These are phyloP conservation scores for Fagopyrum esculentum DNA, from an alignment of 148 eudicot genomes.

Conservation along the genomic window DNA sequence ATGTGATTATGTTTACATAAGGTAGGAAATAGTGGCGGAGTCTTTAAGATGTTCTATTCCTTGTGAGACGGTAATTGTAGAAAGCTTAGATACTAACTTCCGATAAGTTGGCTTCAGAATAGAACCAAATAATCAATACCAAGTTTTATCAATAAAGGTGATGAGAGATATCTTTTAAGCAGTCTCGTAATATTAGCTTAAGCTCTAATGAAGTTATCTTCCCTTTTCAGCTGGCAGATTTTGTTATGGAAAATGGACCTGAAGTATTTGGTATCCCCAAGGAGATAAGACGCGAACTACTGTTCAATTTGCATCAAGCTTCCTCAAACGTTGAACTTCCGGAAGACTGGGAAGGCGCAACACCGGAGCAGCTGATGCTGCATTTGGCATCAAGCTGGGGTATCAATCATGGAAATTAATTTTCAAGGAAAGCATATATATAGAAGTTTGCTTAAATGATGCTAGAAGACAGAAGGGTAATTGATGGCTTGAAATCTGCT, in stretches of 20 bases:
- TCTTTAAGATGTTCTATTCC: background rate
- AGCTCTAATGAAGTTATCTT: background rate
- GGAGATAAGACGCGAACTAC: conserved; percentile 64
- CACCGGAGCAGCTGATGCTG: conserved; percentile 80
- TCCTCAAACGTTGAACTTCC: conserved; percentile 57
- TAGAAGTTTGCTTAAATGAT: background rate
- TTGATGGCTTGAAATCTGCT: background rate
- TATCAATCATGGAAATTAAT: conserved; percentile 62
- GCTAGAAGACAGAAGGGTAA: background rate
- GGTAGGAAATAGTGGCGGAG: background rate
- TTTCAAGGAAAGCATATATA: background rate
- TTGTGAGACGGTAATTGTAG: background rate
- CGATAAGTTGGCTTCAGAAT: background rate
- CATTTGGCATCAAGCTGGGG: conserved; percentile 89
- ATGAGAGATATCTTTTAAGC: background rate
- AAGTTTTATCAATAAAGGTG: background rate
- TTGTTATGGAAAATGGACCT: conserved; percentile 66
- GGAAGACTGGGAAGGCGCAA: conserved; percentile 88
- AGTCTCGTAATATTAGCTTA: background rate
- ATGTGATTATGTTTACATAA: background rate
- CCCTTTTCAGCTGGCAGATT: conserved; percentile 51
- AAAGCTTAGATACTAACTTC: background rate
- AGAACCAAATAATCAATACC: background rate
- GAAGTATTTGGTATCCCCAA: conserved; percentile 58
- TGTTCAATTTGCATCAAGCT: conserved; percentile 67